These are phyloP conservation scores for Metrosideros polymorpha DNA, from an alignment of 441 rosid genomes.

Conservation along the genomic window DNA sequence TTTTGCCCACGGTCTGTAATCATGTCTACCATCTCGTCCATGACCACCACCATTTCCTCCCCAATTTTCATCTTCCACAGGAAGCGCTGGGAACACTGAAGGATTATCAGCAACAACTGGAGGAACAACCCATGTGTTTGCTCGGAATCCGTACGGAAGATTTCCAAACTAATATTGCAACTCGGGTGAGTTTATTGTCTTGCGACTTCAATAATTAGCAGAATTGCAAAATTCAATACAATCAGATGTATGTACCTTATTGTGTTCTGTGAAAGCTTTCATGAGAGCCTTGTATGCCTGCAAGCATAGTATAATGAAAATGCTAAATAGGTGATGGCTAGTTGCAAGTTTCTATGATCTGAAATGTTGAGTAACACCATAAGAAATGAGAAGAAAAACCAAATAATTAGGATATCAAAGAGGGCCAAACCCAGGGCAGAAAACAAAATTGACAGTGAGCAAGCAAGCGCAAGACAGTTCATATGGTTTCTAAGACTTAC, in stretches of 20 bases:
- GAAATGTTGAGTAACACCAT: background rate
- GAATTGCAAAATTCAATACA: slow-evolving; percentile 1
- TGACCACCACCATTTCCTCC: slow-evolving; percentile 72
- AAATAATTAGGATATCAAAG: background rate
- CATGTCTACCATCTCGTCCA: slow-evolving; percentile 49
- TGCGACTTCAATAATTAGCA: background rate
- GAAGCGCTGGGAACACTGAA: slow-evolving; percentile 51
- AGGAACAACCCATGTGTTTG: slow-evolving; percentile 80
- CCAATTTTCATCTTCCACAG: slow-evolving; percentile 73
- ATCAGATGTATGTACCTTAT: slow-evolving; percentile 34
- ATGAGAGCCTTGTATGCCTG: slow-evolving; percentile 70
- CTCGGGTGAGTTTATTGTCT: background rate
- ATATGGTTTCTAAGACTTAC: slow-evolving; percentile 23
- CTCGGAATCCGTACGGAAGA: slow-evolving; percentile 74
- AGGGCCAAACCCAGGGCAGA: background rate
- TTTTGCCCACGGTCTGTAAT: slow-evolving; percentile 54
- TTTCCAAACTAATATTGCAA: slow-evolving; percentile 54
- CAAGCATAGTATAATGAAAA: slow-evolving; percentile 7
- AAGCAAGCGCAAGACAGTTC: background rate
- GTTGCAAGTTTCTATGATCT: background rate
- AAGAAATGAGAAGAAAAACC: background rate
- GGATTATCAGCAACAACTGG: slow-evolving; percentile 64
- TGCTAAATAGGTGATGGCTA: background rate
- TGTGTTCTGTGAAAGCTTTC: slow-evolving; percentile 73
- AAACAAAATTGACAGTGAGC: background rate